Base-by-base conservation (phyloP, 257 asterid genomes). In the Eucommia ulmoides region DNA sequence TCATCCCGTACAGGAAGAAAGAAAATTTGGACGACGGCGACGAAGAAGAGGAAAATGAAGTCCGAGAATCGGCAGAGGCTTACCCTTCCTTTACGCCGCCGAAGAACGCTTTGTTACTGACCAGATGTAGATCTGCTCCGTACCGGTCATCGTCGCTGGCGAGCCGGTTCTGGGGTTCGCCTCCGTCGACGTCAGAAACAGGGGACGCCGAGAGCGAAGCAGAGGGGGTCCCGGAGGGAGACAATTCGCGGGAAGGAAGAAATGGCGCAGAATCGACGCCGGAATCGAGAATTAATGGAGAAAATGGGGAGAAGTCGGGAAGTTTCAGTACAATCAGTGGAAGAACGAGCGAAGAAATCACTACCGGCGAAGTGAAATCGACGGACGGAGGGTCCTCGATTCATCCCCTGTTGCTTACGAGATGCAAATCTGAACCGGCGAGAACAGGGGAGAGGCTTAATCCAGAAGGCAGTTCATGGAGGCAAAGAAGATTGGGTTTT, bases 391-490 rank as follows among this genome's bases (percentile, higher is more conserved):
- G 38, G 38, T 7, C 8, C n/a, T 42, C 15, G 19, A 21, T 42
- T 42, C 48, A 42, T 0, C 48, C 48, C 19, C 9, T 42, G 48
- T 1, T 42, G 21, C 48, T 42, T 21, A 42, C 48, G 19, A 42
- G 48, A 21, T 42, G 48, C 19, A 29, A 42, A 42, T 42, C 48
- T 4, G 48, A 42, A 42, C 48, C 48, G 19, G 48, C 48, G 19
- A 42, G 48, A 42, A 42, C 48, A 42, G 20, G 48, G 8, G 48
- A 42, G 0, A 42, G 48, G 48, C 48, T 42, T 29, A 29, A 29
- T 29, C 38, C 12, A 5, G 38, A 29, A 12, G 38, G 8, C 38
- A 29, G 12, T 29, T 29, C 12, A 7, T 29, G 38, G 7, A 29
- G 38, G 38, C 38, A 29, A 29, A 29, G 8, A 29, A 29, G 38